Conservation (phyloP, 306 rosid genomes). For the Vigna reflexopilosa region DNA sequence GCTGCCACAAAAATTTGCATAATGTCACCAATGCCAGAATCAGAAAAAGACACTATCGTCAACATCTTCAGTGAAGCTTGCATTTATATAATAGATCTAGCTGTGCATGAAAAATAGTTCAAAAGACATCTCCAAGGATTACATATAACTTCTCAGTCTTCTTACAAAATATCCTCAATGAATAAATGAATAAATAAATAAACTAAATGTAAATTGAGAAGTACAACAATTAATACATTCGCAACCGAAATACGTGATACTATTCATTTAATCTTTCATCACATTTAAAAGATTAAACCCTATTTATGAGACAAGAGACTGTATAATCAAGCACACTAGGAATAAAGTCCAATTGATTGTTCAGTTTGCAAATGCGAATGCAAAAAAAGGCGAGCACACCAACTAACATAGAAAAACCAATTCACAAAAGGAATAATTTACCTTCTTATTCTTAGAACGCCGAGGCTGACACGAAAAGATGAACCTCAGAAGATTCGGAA, state of each 20-base stretch:
- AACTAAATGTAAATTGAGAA: neutral
- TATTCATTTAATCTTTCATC: neutral
- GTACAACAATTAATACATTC: neutral
- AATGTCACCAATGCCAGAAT: slow-evolving; percentile 47
- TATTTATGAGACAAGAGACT: slow-evolving; percentile 5
- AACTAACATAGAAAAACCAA: slow-evolving; percentile 3
- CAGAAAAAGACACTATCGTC: slow-evolving; percentile 41
- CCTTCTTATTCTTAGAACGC: slow-evolving; percentile 76
- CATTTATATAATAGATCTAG: slow-evolving; percentile 24
- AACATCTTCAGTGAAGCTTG: slow-evolving; percentile 34
- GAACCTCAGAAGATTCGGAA: slow-evolving; percentile 86
- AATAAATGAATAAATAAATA: neutral
- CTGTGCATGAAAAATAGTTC: neutral
- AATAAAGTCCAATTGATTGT: slow-evolving; percentile 15
- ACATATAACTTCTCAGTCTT: neutral
- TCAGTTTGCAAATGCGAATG: slow-evolving; percentile 25
- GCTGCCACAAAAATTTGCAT: slow-evolving; percentile 61
- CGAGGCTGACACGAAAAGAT: slow-evolving; percentile 93
- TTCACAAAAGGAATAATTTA: slow-evolving; percentile 38
- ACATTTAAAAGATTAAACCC: neutral
- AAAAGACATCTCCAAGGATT: neutral
- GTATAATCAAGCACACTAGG: neutral
- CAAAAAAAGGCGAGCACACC: neutral
- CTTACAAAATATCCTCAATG: neutral
- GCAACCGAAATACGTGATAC: neutral